A percentile compares a stretch with the other conserved stretches of the same genome.
Conservation (phyloP, 495 filamentous ascomycete species). For the Hyaloscypha hepaticicola region DNA sequence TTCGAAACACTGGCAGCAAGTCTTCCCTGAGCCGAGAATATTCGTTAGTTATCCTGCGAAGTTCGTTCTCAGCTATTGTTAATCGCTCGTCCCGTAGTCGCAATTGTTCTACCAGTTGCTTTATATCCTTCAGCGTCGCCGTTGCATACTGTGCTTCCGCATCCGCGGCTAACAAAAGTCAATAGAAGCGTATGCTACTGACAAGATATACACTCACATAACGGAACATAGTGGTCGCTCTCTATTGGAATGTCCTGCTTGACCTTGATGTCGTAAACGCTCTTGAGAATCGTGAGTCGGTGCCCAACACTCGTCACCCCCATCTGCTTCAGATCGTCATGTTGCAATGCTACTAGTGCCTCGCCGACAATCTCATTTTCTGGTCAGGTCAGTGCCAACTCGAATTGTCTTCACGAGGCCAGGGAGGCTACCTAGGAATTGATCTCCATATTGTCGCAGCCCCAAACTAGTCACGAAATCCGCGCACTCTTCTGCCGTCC, state of each 20-base stretch:
- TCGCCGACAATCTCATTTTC: constrained; percentile 95
- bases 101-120: constrained; percentile 82
- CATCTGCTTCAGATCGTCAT: constrained; percentile 94
- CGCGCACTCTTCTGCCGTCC: constrained; percentile 85
- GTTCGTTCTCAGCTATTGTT: constrained; percentile 71
- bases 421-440: constrained; percentile 66
- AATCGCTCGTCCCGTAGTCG: constrained; percentile 85
- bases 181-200: neutral
- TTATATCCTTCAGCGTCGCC: constrained; percentile 88
- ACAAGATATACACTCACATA: constrained; percentile 60
- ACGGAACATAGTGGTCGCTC: constrained; percentile 87
- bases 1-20: constrained; percentile 81
- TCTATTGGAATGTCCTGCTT: constrained; percentile 89
- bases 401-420: neutral
- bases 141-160: constrained; percentile 78
- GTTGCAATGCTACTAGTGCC: constrained; percentile 81
- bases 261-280: constrained; percentile 91
- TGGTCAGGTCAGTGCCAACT: constrained; percentile 42
- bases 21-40: constrained; percentile 85
- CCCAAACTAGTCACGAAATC: constrained; percentile 80
- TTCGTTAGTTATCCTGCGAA: constrained; percentile 79
- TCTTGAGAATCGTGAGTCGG: constrained; percentile 90
- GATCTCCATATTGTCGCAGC: constrained; percentile 77
- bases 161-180: constrained; percentile 68
- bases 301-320: constrained; percentile 90